Conservation (phyloP, 805 yeast species). For the Cyberlindnera nakhonratchasimensis region DNA sequence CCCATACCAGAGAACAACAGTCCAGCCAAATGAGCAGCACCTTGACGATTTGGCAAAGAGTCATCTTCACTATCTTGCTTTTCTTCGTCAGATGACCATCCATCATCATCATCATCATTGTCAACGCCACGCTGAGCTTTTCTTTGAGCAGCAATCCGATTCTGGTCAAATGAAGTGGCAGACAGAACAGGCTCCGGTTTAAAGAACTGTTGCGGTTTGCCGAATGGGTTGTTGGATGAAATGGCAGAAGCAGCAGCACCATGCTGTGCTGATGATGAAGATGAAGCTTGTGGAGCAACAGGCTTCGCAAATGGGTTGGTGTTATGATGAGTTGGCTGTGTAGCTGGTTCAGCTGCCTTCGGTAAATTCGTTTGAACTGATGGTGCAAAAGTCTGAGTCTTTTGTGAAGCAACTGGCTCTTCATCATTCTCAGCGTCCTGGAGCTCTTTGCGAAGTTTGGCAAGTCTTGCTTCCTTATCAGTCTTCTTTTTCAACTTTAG, state of each 20-base stretch:
- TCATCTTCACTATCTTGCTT: constrained; percentile 33
- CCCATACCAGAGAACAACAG: constrained; percentile 28
- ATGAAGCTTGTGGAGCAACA: constrained; percentile 12
- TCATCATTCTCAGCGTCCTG: constrained; percentile 47
- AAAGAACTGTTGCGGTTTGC: constrained; percentile 40
- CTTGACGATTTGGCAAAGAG: constrained; percentile 29
- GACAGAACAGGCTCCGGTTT: constrained; percentile 20
- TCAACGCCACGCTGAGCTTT: constrained; percentile 57
- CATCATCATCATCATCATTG: constrained; percentile 32
- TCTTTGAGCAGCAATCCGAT: constrained; percentile 66
- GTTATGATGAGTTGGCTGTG: constrained; percentile 18
- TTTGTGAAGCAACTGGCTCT: constrained; percentile 25
- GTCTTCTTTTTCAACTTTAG: constrained; percentile 49
- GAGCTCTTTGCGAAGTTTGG: constrained; percentile 56
- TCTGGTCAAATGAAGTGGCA: constrained; percentile 43
- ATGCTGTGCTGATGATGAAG: no score
- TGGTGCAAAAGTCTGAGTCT: constrained; percentile 23
- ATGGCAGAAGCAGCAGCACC: constrained; percentile 20
- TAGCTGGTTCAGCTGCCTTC: constrained; percentile 15
- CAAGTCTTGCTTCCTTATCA: constrained; percentile 58
- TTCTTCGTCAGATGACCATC: constrained; percentile 33
- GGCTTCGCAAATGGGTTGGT: constrained; percentile 28
- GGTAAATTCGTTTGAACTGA: constrained; percentile 20
- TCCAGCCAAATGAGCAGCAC: constrained; percentile 30
- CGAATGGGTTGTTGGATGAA: constrained; percentile 49